Conservation (phyloP, 164 flowering plant genomes). For the Akebia trifoliata region DNA sequence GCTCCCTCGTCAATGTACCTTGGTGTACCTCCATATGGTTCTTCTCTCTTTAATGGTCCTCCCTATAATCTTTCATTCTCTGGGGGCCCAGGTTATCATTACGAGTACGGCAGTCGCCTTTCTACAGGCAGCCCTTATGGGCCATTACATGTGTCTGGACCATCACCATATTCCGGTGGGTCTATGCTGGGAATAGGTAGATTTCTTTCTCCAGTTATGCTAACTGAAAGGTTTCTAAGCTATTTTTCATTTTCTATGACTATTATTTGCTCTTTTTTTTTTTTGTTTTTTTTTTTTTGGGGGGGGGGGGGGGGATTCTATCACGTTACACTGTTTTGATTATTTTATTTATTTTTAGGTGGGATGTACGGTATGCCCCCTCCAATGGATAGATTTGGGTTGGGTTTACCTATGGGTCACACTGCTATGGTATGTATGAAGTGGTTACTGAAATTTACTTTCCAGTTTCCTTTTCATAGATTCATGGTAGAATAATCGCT, state of each 20-base stretch:
- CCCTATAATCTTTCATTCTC: constrained; percentile 82
- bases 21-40: constrained; percentile 80
- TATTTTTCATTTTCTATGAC: neutral
- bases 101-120: constrained; percentile 67
- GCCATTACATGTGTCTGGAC: constrained; percentile 69
- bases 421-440: constrained; percentile 57
- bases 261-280: neutral
- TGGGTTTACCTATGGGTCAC: constrained; percentile 70
- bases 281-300: neutral
- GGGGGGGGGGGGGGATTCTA: too few relatives aligned
- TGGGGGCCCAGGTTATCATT: constrained; percentile 83
- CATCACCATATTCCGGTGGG: constrained; percentile 75
- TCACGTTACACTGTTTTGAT: neutral
- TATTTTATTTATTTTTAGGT: constrained; percentile 32
- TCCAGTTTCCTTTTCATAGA: neutral
- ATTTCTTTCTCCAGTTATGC: neutral
- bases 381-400: constrained; percentile 76
- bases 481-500: neutral
- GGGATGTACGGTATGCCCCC: constrained; percentile 83
- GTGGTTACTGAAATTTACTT: neutral
- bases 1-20: constrained; percentile 84
- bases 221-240: neutral
- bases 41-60: constrained; percentile 64
- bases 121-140: constrained; percentile 85
- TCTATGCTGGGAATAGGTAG: constrained; percentile 81